Evolutionary conservation across 768 basidiomycete species (phyloP).

Genomic region (Scleroderma citrinum): DNA sequence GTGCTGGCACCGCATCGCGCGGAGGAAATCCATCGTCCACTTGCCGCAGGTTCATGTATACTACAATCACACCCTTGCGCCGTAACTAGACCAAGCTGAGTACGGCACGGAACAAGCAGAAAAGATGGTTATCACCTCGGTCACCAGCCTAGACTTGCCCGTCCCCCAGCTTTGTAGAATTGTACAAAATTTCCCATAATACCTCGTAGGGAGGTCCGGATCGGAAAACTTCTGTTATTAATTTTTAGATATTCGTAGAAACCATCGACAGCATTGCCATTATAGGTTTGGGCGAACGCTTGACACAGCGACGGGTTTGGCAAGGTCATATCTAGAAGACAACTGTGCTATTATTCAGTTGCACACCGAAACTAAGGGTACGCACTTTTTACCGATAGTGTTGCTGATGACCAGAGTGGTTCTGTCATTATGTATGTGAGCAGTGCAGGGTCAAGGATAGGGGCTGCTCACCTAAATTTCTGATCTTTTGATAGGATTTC

Average conservation of each 20-base stretch:
- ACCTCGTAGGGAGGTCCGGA: not conserved
- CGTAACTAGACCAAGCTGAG: conserved; percentile 4
- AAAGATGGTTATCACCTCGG: not conserved
- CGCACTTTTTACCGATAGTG: no score
- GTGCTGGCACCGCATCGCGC: conserved; percentile 10
- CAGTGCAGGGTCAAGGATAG: no score
- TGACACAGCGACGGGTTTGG: not conserved
- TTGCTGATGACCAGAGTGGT: no score
- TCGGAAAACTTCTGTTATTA: not conserved
- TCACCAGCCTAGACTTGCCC: conserved; percentile 15
- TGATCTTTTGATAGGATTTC: no score
- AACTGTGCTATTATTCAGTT: no score
- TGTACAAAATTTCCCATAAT: conserved; percentile 9
- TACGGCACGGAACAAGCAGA: not conserved
- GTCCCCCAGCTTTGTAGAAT: conserved; percentile 17
- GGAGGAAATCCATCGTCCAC: conserved; percentile 9
- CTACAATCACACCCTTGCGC: conserved; percentile 10
- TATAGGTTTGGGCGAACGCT: not conserved
- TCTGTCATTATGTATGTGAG: no score
- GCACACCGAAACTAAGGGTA: no score
- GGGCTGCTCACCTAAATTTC: no score
- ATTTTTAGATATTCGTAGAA: conserved; percentile 1
- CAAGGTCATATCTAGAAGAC: no score
- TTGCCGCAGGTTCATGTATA: conserved; percentile 13
- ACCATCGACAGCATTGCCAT: conserved; percentile 2